These are phyloP conservation scores for Lactarius psammicola DNA, from an alignment of 768 basidiomycete species.

Conservation along the genomic window DNA sequence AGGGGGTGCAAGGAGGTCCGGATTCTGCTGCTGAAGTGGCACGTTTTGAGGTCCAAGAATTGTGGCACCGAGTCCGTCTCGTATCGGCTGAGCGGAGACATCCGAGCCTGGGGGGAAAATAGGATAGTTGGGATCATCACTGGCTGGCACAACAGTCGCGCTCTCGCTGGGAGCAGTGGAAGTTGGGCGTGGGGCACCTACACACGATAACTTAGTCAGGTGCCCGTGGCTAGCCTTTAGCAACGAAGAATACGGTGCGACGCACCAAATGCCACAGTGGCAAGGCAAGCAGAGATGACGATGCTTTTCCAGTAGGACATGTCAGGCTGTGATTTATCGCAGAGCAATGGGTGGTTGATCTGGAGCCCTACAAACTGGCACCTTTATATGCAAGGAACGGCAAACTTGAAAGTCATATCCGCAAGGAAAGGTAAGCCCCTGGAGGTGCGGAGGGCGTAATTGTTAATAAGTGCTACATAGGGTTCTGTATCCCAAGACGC, in stretches of 20 bases:
- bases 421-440: neutral
- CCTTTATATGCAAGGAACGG: neutral
- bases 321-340: neutral
- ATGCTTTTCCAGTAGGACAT: conserved; percentile 1
- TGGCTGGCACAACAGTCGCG: conserved; percentile 31
- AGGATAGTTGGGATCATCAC: conserved; percentile 34
- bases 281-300: neutral
- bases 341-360: neutral
- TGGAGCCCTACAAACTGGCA: neutral
- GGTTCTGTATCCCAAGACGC: no score
- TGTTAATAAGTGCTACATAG: no score
- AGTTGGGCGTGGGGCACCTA: neutral
- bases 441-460: no score
- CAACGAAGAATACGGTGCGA: neutral
- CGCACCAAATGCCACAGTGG: neutral
- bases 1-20: conserved; percentile 58
- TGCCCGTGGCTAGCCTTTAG: no score
- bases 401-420: neutral
- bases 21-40: conserved; percentile 54
- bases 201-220: neutral
- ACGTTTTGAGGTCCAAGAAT: conserved; percentile 60
- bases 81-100: conserved; percentile 43
- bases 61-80: conserved; percentile 43
- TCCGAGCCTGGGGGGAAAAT: conserved; percentile 29
- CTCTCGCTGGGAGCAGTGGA: conserved; percentile 2